A percentile compares a stretch with the other conserved stretches of the same genome.
Conservation (phyloP, 2,329 filamentous ascomycete species). For the Biscogniauxia sp. region DNA sequence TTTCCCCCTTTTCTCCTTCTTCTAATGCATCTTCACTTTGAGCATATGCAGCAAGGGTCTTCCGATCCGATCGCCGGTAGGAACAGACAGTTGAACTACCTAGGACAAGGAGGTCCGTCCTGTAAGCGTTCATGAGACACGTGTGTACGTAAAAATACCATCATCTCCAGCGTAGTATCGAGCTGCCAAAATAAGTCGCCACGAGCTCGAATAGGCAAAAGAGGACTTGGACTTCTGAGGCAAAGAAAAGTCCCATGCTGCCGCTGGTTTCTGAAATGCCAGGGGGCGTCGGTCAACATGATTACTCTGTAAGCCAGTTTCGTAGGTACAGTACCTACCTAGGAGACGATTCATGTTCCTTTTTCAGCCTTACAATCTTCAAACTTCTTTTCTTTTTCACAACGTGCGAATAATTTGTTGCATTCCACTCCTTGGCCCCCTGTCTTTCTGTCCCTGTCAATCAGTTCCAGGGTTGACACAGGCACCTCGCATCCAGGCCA, state of each 20-base stretch:
- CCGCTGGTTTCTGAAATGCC: not conserved
- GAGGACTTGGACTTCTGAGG: not conserved
- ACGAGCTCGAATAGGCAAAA: not conserved
- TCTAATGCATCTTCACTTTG: not conserved
- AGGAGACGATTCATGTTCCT: not conserved
- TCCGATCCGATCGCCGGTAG: not conserved
- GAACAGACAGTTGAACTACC: too few species aligned
- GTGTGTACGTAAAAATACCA: not conserved
- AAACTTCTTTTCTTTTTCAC: conserved; percentile 11
- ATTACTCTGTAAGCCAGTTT: not conserved
- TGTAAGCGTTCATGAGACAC: not conserved
- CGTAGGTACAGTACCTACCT: not conserved
- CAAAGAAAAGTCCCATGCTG: not conserved
- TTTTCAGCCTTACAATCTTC: not conserved
- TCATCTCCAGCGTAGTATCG: not conserved
- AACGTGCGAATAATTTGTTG: conserved; percentile 11
- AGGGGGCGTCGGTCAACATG: not conserved
- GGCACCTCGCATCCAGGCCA: not conserved
- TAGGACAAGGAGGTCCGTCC: not conserved
- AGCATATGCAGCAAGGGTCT: not conserved
- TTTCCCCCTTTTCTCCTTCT: not conserved
- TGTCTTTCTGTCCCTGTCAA: not conserved
- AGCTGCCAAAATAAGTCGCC: not conserved
- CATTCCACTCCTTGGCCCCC: not conserved
- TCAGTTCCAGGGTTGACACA: not conserved